A percentile compares a stretch with the other conserved stretches of the same genome.
These are phyloP conservation scores for Porodaedalea pini DNA, from an alignment of 1,284 basidiomycete genomes.

Conservation along the genomic window DNA sequence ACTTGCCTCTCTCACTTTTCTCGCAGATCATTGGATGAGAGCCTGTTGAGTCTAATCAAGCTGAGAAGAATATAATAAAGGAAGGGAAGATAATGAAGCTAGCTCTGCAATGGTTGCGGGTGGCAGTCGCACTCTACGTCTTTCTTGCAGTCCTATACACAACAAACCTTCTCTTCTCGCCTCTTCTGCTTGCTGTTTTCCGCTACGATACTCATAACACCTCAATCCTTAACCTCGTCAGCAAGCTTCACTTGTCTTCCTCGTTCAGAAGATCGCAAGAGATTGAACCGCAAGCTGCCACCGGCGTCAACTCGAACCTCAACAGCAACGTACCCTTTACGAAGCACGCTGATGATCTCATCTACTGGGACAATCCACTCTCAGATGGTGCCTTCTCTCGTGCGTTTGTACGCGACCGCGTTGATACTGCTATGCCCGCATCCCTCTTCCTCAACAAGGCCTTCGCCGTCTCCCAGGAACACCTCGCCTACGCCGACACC, in stretches of 20 bases:
- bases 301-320: background rate
- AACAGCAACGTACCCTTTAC: background rate
- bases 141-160: slow-evolving; percentile 38
- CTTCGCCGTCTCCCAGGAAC: slow-evolving; percentile 17
- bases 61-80: background rate
- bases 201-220: slow-evolving; percentile 24
- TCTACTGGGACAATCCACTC: slow-evolving; percentile 10
- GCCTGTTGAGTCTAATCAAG: background rate
- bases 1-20: too few relatives aligned
- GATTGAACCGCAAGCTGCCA: background rate
- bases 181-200: slow-evolving; percentile 27
- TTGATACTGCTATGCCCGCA: slow-evolving; percentile 7
- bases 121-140: slow-evolving; percentile 31
- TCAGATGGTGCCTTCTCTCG: background rate
- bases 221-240: slow-evolving; percentile 26
- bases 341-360: slow-evolving; percentile 10
- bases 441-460: slow-evolving; percentile 19
- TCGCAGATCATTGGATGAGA: too few relatives aligned
- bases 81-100: background rate
- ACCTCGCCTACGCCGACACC: slow-evolving; percentile 19
- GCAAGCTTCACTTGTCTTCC: background rate
- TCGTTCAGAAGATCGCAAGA: background rate
- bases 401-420: background rate
- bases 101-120: background rate
- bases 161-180: slow-evolving; percentile 27